These are phyloP conservation scores for Periconia sp. DNA, from an alignment of 2,329 filamentous ascomycete genomes.

Conservation along the genomic window DNA sequence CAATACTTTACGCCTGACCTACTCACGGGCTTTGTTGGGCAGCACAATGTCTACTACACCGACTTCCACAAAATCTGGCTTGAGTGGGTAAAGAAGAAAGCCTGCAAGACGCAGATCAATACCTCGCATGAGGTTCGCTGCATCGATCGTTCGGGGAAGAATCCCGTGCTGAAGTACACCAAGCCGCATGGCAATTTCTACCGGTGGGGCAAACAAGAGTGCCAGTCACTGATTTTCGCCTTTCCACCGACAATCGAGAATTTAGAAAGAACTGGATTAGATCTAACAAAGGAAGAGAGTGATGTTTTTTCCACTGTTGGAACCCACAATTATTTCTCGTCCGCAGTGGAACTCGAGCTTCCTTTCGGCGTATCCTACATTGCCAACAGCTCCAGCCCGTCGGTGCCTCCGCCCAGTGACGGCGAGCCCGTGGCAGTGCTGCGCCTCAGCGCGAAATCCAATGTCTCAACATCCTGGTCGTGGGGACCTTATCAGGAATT, in stretches of 20 bases:
- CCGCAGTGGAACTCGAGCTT: constrained; percentile 38
- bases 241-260: constrained; percentile 44
- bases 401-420: constrained; percentile 38
- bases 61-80: constrained; percentile 46
- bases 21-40: constrained; percentile 43
- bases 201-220: constrained; percentile 40
- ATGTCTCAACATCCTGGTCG: constrained; percentile 44
- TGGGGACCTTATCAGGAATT: constrained; percentile 43
- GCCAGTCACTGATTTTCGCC: constrained; percentile 42
- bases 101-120: constrained; percentile 40
- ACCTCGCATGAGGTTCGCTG: constrained; percentile 41
- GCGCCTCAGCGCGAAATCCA: constrained; percentile 33
- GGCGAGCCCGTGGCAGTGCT: constrained; percentile 44
- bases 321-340: constrained; percentile 45
- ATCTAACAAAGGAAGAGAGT: constrained; percentile 41
- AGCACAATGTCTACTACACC: constrained; percentile 45
- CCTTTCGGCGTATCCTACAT: constrained; percentile 47
- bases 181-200: constrained; percentile 34
- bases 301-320: constrained; percentile 39
- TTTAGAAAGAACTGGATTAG: constrained; percentile 38
- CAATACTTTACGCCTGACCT: constrained; percentile 48
- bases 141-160: constrained; percentile 42
- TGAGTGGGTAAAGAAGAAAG: constrained; percentile 35
- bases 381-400: constrained; percentile 26
- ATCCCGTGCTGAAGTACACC: constrained; percentile 43